phyloP scores from a whole-genome alignment of 2,329 filamentous ascomycete species.

The Ceratocystis diversiconidia region DNA sequence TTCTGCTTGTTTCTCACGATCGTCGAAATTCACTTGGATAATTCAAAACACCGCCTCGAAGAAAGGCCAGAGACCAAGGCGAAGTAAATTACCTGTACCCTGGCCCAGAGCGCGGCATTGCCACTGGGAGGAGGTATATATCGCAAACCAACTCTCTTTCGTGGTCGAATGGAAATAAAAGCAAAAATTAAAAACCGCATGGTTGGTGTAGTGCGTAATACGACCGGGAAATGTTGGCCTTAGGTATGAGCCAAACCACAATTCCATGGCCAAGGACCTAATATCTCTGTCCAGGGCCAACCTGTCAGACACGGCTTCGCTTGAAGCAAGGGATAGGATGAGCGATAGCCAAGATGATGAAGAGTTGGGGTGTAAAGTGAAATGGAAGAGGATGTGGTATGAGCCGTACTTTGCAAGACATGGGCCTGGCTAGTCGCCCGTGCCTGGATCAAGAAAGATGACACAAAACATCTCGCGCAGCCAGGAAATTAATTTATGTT shows the following conservation, averaged over 20 bases:
- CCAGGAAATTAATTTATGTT: not conserved
- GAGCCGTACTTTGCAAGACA: not conserved
- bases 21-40: not conserved
- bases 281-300: not conserved
- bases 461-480: not conserved
- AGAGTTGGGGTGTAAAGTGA: conserved; percentile 4
- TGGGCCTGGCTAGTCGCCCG: not conserved
- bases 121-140: not conserved
- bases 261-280: not conserved
- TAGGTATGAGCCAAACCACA: not conserved
- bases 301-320: not conserved
- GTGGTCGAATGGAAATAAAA: too few species aligned
- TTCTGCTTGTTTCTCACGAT: not conserved
- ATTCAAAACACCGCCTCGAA: not conserved
- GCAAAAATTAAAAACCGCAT: too few species aligned
- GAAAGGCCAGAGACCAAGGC: not conserved
- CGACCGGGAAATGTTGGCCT: not conserved
- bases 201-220: not conserved
- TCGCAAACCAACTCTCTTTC: not conserved
- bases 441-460: not conserved
- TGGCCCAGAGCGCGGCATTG: not conserved
- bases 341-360: not conserved
- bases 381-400: not conserved
- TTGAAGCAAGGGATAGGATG: not conserved
- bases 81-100: not conserved